Base-by-base conservation (phyloP, 176 grass and related monocot species). In the Eleusine indica region DNA sequence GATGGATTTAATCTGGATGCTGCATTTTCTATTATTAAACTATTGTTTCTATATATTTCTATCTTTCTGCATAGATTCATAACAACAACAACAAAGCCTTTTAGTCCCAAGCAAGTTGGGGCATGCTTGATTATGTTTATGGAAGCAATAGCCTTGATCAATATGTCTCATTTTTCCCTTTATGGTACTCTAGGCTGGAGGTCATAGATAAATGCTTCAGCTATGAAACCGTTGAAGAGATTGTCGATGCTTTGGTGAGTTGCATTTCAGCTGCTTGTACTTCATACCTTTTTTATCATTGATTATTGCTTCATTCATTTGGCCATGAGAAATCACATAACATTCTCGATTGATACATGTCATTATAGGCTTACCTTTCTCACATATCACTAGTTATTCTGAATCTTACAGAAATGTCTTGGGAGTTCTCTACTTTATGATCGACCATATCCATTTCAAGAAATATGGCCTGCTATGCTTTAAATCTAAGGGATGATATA, bases 171-270 rank as follows among this genome's bases (percentile, higher is more conserved):
- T 80, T 65, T 89, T 53, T 79, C 75, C 72, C 25, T 37, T 88
- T 84, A 4, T 86, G 46, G 54, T 81, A 75, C 67, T 17, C 14
- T 73, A 98, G 96, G 84, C 65, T 98, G 84, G 93, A 88, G 48
- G 87, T 91, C 21, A 98, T 98, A 83, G 93, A 98, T 85, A 93
- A 88, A 80, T 98, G 96, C 84, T 98, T 98, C 82, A 74, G 93
- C 74, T 81, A 77, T 78, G 93, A 95, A 52, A 94, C 96, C 52
- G 87, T 95, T 75, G 93, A 98, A 76, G 96, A 96, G 74, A 99
- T 99, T 39, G 77, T 96, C 37, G 93, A 99, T 86, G 83, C 93
- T 51, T 66, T 98, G 93, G 96, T 95, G 79, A 94, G 84, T 78
- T 9, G 83, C 62, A 48, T 54, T 78, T 79, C 60, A 40, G 10